Percentiles rank a stretch among this genome's conserved stretches.
Conservation (phyloP, 495 filamentous ascomycete species). For the Penicillium egyptiacum region DNA sequence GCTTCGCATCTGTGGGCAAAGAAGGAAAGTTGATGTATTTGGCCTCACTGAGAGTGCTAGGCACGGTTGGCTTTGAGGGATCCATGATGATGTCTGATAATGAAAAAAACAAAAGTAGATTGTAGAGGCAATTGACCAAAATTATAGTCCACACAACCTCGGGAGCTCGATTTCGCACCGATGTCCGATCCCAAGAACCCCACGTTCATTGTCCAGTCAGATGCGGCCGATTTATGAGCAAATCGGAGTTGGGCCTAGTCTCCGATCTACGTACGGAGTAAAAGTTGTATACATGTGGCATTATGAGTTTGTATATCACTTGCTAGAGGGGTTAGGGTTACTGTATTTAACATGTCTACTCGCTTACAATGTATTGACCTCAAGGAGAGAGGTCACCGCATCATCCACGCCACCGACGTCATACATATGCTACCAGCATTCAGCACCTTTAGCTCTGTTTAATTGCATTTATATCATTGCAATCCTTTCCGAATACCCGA, state of each 20-base stretch:
- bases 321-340: not conserved
- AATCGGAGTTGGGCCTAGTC: slow-evolving; percentile 34
- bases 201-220: slow-evolving; percentile 25
- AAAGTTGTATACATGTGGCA: not conserved
- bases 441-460: not conserved
- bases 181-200: slow-evolving; percentile 25
- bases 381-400: not conserved
- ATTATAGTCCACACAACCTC: slow-evolving; percentile 1
- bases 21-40: slow-evolving; percentile 63
- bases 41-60: slow-evolving; percentile 40
- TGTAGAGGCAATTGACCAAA: not conserved
- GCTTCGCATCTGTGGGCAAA: slow-evolving; percentile 54
- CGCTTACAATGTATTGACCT: too few relatives aligned
- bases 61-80: slow-evolving; percentile 22
- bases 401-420: not conserved
- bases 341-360: not conserved
- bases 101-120: not conserved
- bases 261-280: slow-evolving; percentile 9
- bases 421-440: not conserved
- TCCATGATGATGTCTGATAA: slow-evolving; percentile 23
- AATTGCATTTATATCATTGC: too few relatives aligned
- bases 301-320: not conserved
- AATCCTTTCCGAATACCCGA: not conserved
- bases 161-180: slow-evolving; percentile 18
- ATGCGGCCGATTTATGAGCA: slow-evolving; percentile 19